Base-by-base conservation (phyloP, 371 early-diverging fungal genomes). In the Polyrhizophydium stewartii region DNA sequence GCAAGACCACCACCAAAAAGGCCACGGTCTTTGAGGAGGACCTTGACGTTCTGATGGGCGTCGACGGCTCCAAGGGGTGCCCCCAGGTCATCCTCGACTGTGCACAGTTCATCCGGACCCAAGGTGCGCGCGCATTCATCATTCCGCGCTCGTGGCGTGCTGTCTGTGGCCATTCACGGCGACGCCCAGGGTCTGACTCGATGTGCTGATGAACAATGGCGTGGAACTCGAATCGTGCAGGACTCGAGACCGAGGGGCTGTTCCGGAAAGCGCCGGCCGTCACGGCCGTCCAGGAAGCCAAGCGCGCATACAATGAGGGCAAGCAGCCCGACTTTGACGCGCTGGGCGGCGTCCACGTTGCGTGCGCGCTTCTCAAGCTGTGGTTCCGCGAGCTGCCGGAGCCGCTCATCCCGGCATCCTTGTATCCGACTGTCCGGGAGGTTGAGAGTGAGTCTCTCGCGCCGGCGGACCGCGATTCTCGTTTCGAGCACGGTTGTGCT, bases 201-300 rank as follows among this genome's bases (percentile, higher is more conserved):
- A n/a, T n/a, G n/a, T n/a, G n/a, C n/a, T n/a, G n/a, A n/a, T n/a
- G n/a, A n/a, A n/a, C n/a, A n/a, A n/a, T n/a, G n/a, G n/a, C n/a
- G n/a, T n/a, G n/a, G n/a, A n/a, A n/a, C n/a, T n/a, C n/a, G n/a
- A n/a, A n/a, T n/a, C n/a, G n/a, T n/a, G n/a, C 13, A 86, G 92
- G 92, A 0, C 67, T 93, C 59, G 79, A 85, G 24, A 82, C 86
- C 31, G 94, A 95, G 66, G 97, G 97, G 16, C 66, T 96, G 7
- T 96, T 96, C 62, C 76, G 97, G 30, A 82, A 91, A 41, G 92
- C 93, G 22, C 93, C 97, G 5, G 78, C 78, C 30, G 83, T 86
- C 5, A 70, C 67, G 9, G 68, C 72, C 51, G 64, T 89, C 57
- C 77, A 83, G 40, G 78, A 79, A 12, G 88, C 87, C 24, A 89